Evolutionary conservation across 352 stramenopile genomes (phyloP), one percentile per base, ranked within the genome.

Genomic region (Pythium aquatile): DNA sequence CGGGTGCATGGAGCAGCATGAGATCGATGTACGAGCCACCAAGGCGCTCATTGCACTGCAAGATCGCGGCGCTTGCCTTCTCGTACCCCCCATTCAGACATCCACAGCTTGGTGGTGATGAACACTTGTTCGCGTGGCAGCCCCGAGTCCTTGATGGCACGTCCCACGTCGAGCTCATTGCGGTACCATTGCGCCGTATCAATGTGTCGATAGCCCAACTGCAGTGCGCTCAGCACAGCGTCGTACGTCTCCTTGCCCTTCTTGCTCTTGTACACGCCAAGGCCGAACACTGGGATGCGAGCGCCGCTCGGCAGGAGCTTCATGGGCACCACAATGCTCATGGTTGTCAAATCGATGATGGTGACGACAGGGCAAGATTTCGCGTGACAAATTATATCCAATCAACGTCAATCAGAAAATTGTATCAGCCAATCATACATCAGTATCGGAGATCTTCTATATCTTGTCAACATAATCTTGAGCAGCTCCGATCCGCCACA

Each of bases 171-270:
- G 14, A 46, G 58, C 52, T 97, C 88, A 63, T 97, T 97, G 17
- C 79, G 54, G 65, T 97, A 97, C 1, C 83, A 58, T 32, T 82
- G 77, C 8, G 89, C 91, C 16, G 82, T 93, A 69, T 97, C 91
- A 62, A 97, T 96, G 65, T 96, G 86, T 28, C 91, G 77, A 58
- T 94, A 94, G 29, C 91, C 89, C 2, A 88, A 26, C 9, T 85
- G 70, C 26, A 97, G 67, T 2, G 78, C 78, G 2, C 33, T 61
- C 16, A 75, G 64, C 32, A 90, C 81, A 10, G 75, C 73, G 17
- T 76, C 58, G 59, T 87, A 81, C n/a, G 68, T 72, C 57, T 87
- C 74, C 1, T 55, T 30, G 68, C n/a, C 61, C 55, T 17, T 65
- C 40, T 60, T 64, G 63, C 56, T 75, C 67, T 83, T 61, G 66